Evolutionary conservation across 2,329 filamentous ascomycete genomes (phyloP).

Genomic region (Fusarium newnesense): DNA sequence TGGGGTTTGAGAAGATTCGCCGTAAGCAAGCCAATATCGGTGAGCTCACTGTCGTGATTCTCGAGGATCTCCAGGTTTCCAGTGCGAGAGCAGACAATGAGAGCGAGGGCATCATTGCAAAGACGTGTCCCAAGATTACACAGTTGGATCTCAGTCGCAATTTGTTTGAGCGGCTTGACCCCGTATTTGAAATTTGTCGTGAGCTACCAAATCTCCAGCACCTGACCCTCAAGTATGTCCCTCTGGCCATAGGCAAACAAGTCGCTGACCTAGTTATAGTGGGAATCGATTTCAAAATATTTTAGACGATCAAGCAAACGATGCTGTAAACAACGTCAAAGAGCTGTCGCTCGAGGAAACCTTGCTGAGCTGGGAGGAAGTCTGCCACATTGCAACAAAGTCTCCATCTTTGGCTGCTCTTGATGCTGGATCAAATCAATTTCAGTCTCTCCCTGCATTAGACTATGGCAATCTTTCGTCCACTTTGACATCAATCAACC

Average conservation of each 20-base stretch:
- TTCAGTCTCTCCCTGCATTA: constrained; percentile 61
- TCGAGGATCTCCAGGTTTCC: constrained; percentile 78
- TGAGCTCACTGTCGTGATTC: constrained; percentile 81
- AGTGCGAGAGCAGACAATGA: constrained; percentile 47
- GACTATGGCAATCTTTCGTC: constrained; percentile 54
- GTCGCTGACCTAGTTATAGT: constrained; percentile 55
- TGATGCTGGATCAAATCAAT: constrained; percentile 66
- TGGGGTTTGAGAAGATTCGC: constrained; percentile 94
- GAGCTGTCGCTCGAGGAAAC: constrained; percentile 76
- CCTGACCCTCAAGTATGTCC: constrained; percentile 77
- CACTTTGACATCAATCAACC: constrained; percentile 70
- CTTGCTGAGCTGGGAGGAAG: constrained; percentile 72
- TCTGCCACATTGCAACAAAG: constrained; percentile 62
- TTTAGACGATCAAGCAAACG: constrained; percentile 48
- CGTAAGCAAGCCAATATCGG: constrained; percentile 80
- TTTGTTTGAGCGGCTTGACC: constrained; percentile 73
- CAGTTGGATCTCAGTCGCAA: constrained; percentile 91
- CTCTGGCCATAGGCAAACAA: not conserved
- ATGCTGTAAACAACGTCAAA: constrained; percentile 61
- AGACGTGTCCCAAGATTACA: constrained; percentile 72
- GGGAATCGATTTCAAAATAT: constrained; percentile 75
- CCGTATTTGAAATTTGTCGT: constrained; percentile 76
- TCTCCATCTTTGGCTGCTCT: constrained; percentile 66
- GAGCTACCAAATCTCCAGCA: constrained; percentile 73
- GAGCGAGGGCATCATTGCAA: constrained; percentile 52